phyloP scores from a whole-genome alignment of 202 grass and related monocot genomes.

The Elaeis oleifera region DNA sequence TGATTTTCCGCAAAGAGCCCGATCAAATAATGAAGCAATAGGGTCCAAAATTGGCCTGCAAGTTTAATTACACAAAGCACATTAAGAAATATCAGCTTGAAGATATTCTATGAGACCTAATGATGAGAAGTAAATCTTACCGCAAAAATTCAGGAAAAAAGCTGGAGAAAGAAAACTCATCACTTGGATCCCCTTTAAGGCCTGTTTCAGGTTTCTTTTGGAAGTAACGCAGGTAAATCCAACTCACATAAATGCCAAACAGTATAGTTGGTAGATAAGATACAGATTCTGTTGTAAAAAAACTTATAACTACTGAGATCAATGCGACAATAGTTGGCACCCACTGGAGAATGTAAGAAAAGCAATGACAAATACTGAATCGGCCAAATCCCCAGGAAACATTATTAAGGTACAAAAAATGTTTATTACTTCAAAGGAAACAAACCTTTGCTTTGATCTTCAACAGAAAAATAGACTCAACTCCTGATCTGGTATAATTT shows the following conservation, averaged over 20 bases:
- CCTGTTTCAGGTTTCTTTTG: constrained; percentile 83
- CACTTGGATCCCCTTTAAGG: constrained; percentile 86
- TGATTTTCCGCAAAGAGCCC: constrained; percentile 70
- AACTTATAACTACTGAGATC: constrained; percentile 79
- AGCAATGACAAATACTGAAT: constrained; percentile 3
- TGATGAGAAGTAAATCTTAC: constrained; percentile 24
- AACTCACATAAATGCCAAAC: constrained; percentile 84
- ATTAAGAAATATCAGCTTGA: constrained; percentile 2
- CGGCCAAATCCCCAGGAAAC: neutral
- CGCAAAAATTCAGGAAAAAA: constrained; percentile 92
- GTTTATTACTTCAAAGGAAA: neutral
- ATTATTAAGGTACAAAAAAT: too few relatives aligned
- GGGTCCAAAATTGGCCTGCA: constrained; percentile 81
- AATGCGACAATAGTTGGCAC: constrained; percentile 81
- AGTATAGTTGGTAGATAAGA: constrained; percentile 90
- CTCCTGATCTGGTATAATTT: constrained; percentile 88
- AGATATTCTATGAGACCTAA: neutral
- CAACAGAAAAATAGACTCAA: constrained; percentile 84
- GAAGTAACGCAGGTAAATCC: constrained; percentile 97
- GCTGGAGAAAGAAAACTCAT: constrained; percentile 92
- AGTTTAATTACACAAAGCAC: constrained; percentile 11
- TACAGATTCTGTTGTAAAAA: constrained; percentile 79
- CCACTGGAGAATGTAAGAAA: constrained; percentile 49
- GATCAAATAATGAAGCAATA: constrained; percentile 64
- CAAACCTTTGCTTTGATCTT: constrained; percentile 97